These are phyloP conservation scores for Bipolaris gigantea DNA, from an alignment of 2,329 filamentous ascomycete genomes.

Conservation along the genomic window DNA sequence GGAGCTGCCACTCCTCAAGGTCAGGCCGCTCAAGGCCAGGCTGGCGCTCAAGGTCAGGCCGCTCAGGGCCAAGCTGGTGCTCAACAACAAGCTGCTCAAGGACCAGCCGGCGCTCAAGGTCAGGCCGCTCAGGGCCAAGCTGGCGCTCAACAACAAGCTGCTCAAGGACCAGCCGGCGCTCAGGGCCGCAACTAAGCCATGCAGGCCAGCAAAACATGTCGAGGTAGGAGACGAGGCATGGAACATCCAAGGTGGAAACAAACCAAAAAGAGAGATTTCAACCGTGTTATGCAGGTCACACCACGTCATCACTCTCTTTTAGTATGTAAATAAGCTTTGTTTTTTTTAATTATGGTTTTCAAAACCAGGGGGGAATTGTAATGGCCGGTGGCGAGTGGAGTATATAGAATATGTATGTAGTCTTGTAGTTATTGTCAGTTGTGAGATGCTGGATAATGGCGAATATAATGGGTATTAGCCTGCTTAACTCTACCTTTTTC, in stretches of 20 bases:
- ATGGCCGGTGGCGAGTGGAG: background rate
- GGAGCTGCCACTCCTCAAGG: constrained; percentile 4
- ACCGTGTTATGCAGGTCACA: background rate
- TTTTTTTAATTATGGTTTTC: background rate
- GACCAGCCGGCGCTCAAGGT: too few relatives aligned
- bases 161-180: background rate
- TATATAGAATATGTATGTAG: background rate
- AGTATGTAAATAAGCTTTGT: background rate
- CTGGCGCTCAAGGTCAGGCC: constrained; percentile 1
- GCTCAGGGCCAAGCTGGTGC: too few relatives aligned
- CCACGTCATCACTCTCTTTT: background rate
- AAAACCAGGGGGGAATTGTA: background rate
- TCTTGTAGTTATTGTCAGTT: background rate
- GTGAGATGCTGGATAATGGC: background rate
- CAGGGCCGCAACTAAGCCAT: background rate
- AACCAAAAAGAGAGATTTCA: background rate
- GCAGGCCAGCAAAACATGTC: background rate
- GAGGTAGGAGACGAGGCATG: background rate
- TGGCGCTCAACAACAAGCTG: background rate
- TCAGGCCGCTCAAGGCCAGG: background rate
- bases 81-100: background rate
- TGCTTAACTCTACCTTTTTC: background rate
- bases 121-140: background rate
- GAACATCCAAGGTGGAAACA: background rate
- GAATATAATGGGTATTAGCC: background rate